Percentiles rank a stretch among this genome's conserved stretches.
These are phyloP conservation scores for Arthrobotrys entomopaga DNA, from an alignment of 2,329 filamentous ascomycete species.

Conservation along the genomic window DNA sequence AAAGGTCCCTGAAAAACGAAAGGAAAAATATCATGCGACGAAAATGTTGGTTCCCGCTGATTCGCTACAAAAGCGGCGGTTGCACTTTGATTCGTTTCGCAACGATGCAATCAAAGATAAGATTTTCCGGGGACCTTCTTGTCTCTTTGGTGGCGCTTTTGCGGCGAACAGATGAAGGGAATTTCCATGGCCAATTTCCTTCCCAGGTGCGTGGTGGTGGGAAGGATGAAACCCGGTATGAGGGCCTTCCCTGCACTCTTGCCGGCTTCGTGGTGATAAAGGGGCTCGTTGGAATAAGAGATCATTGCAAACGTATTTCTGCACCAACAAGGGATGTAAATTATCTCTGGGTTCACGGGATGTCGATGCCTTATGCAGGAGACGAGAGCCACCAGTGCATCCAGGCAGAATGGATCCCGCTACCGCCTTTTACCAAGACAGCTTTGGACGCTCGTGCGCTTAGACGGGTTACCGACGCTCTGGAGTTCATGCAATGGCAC, in stretches of 20 bases:
- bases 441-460: conserved; percentile 29
- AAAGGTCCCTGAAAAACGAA: conserved; percentile 46
- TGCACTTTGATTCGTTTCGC: conserved; percentile 47
- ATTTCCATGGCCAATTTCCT: conserved; percentile 53
- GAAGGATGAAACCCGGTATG: conserved; percentile 50
- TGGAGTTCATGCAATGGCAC: conserved; percentile 5
- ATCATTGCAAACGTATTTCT: conserved; percentile 29
- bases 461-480: conserved; percentile 26
- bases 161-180: conserved; percentile 37
- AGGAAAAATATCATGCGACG: conserved; percentile 49
- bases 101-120: conserved; percentile 53
- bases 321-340: conserved; percentile 26
- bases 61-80: conserved; percentile 49
- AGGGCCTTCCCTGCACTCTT: conserved; percentile 42
- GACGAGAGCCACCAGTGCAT: conserved; percentile 40
- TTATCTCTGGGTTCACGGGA: conserved; percentile 39
- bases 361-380: conserved; percentile 32
- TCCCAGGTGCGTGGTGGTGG: conserved; percentile 45
- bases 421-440: conserved; percentile 6
- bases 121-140: conserved; percentile 43
- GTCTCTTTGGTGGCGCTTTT: conserved; percentile 46
- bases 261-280: conserved; percentile 48
- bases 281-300: conserved; percentile 35
- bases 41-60: conserved; percentile 49
- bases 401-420: conserved; percentile 31